These are phyloP conservation scores for Eucalyptus erythrocorys DNA, from an alignment of 345 rosid genomes.

Conservation along the genomic window DNA sequence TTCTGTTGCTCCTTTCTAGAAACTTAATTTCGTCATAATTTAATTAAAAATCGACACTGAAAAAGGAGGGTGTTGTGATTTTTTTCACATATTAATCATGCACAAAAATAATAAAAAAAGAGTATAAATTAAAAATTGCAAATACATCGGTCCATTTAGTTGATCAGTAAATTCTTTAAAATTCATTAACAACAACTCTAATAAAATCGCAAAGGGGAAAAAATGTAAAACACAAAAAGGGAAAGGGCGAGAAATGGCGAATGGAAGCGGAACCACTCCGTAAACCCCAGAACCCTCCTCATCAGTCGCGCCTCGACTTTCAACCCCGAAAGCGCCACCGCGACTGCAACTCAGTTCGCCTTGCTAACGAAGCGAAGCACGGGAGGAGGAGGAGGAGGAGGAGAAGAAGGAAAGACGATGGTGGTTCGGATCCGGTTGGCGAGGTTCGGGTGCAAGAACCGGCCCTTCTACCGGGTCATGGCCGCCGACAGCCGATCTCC, in stretches of 20 bases:
- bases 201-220: neutral
- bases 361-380: neutral
- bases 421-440: constrained; percentile 67
- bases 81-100: accelerated
- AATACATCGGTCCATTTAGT: too few species aligned
- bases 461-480: constrained; percentile 73
- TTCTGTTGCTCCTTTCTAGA: neutral
- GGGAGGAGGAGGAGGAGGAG: neutral
- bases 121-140: neutral
- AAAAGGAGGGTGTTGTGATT: too few species aligned
- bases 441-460: constrained; percentile 72
- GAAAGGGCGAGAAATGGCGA: neutral
- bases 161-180: neutral
- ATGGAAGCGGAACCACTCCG: neutral
- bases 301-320: neutral
- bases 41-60: too few species aligned
- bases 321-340: neutral
- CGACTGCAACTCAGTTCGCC: neutral
- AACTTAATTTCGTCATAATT: accelerated
- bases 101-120: too few species aligned
- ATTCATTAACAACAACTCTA: neutral
- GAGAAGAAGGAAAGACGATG: constrained; percentile 11
- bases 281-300: neutral
- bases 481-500: constrained; percentile 86
- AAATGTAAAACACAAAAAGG: neutral